phyloP scores from a whole-genome alignment of 768 basidiomycete species.

The Lactarius quietus region DNA sequence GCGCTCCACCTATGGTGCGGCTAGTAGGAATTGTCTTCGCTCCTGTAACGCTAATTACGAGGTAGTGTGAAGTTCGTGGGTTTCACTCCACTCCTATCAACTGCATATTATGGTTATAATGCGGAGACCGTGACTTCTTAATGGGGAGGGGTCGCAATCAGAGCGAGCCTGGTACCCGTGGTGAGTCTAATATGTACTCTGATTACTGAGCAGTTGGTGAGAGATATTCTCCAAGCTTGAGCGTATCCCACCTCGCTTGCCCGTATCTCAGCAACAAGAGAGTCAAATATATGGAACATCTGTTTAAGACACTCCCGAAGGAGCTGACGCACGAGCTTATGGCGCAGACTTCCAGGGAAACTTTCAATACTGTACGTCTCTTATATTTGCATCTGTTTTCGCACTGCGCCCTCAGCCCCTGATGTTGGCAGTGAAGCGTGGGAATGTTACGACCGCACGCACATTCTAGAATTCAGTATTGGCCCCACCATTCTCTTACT shows the following conservation, averaged over 20 bases:
- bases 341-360: slow-evolving; percentile 43
- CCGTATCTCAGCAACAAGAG: slow-evolving; percentile 31
- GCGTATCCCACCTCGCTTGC: slow-evolving; percentile 52
- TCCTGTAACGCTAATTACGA: neutral
- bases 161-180: slow-evolving; percentile 40
- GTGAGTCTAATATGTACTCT: slow-evolving; percentile 34
- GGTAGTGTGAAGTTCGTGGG: slow-evolving; percentile 45
- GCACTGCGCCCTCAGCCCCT: slow-evolving; percentile 42
- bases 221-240: slow-evolving; percentile 41
- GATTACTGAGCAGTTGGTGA: neutral
- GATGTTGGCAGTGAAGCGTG: slow-evolving; percentile 47
- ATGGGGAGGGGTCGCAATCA: slow-evolving; percentile 45
- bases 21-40: neutral
- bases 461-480: slow-evolving; percentile 39
- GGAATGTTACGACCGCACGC: slow-evolving; percentile 34
- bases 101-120: slow-evolving; percentile 34
- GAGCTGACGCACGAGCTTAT: slow-evolving; percentile 46
- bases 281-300: slow-evolving; percentile 36
- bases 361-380: slow-evolving; percentile 45
- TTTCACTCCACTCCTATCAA: slow-evolving; percentile 45
- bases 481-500: slow-evolving; percentile 35
- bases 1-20: slow-evolving; percentile 45
- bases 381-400: neutral
- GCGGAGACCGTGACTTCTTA: slow-evolving; percentile 45
- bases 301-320: slow-evolving; percentile 48